Percentiles rank a stretch among this genome's conserved stretches.
phyloP scores from a whole-genome alignment of 1,139 yeast species.

The Yamadazyma buinensis region DNA sequence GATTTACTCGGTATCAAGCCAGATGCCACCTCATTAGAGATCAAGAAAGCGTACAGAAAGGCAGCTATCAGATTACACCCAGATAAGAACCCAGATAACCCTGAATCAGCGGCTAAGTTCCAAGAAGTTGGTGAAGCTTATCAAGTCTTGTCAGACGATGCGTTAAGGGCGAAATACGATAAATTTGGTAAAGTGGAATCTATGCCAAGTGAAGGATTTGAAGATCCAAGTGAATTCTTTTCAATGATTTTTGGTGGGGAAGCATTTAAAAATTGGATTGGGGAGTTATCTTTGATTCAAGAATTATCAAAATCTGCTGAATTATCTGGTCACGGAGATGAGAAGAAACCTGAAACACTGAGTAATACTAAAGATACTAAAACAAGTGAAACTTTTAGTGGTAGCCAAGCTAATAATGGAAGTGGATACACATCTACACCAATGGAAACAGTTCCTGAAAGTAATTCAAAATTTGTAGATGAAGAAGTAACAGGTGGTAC shows the following conservation, averaged over 20 bases:
- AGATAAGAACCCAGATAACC: slow-evolving; percentile 89
- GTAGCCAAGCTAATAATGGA: too few species aligned
- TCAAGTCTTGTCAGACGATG: slow-evolving; percentile 76
- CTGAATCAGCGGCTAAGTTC: slow-evolving; percentile 67
- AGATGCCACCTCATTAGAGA: slow-evolving; percentile 75
- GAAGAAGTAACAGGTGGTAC: neutral
- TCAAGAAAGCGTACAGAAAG: slow-evolving; percentile 90
- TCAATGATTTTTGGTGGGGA: slow-evolving; percentile 79
- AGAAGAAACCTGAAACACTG: slow-evolving; percentile 2
- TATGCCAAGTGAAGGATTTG: slow-evolving; percentile 78
- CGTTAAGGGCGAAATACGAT: slow-evolving; percentile 64
- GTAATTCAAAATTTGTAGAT: neutral
- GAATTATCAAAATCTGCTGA: slow-evolving; percentile 60
- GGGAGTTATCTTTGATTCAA: slow-evolving; percentile 61
- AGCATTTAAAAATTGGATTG: slow-evolving; percentile 80
- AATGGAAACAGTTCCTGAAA: too few species aligned
- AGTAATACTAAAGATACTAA: too few species aligned
- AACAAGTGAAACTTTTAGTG: too few species aligned
- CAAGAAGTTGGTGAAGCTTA: slow-evolving; percentile 78
- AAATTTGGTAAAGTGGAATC: slow-evolving; percentile 83
- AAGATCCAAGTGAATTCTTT: slow-evolving; percentile 82
- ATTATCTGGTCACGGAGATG: slow-evolving; percentile 32
- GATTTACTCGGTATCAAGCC: slow-evolving; percentile 67
- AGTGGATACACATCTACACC: too few species aligned
- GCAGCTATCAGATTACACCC: slow-evolving; percentile 90